These are phyloP conservation scores for Auriscalpium orientale DNA, from an alignment of 768 basidiomycete species.

Conservation along the genomic window DNA sequence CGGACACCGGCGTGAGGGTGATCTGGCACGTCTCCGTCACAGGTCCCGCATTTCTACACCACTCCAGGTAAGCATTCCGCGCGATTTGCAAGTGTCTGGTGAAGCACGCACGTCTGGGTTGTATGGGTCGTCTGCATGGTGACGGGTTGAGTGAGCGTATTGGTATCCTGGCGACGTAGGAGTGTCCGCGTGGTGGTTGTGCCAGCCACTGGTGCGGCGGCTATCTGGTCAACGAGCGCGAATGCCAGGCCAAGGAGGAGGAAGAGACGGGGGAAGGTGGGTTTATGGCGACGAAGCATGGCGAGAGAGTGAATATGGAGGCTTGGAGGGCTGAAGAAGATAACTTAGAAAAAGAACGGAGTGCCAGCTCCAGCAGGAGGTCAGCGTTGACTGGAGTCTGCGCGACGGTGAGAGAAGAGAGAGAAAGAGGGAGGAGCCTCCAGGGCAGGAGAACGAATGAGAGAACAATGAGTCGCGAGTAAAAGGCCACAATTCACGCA, in stretches of 20 bases:
- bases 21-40: slow-evolving; percentile 30
- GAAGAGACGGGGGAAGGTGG: neutral
- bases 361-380: slow-evolving; percentile 32
- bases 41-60: slow-evolving; percentile 19
- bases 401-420: slow-evolving; percentile 4
- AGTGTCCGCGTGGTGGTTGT: neutral
- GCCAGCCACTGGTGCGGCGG: neutral
- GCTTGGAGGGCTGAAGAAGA: slow-evolving; percentile 10
- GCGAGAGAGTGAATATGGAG: slow-evolving; percentile 14
- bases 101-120: slow-evolving; percentile 33
- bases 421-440: neutral
- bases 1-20: slow-evolving; percentile 27
- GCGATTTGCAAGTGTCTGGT: neutral
- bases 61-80: neutral
- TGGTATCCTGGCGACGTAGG: slow-evolving; percentile 14
- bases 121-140: slow-evolving; percentile 29
- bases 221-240: slow-evolving; percentile 1
- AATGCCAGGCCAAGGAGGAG: neutral
- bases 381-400: slow-evolving; percentile 14
- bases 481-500: too few relatives aligned
- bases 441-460: neutral
- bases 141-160: slow-evolving; percentile 24
- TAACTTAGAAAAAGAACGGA: slow-evolving; percentile 21
- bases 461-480: neutral
- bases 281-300: slow-evolving; percentile 21